phyloP scores from a whole-genome alignment of 1,139 yeast species.

The Saccharomyces hybrid region DNA sequence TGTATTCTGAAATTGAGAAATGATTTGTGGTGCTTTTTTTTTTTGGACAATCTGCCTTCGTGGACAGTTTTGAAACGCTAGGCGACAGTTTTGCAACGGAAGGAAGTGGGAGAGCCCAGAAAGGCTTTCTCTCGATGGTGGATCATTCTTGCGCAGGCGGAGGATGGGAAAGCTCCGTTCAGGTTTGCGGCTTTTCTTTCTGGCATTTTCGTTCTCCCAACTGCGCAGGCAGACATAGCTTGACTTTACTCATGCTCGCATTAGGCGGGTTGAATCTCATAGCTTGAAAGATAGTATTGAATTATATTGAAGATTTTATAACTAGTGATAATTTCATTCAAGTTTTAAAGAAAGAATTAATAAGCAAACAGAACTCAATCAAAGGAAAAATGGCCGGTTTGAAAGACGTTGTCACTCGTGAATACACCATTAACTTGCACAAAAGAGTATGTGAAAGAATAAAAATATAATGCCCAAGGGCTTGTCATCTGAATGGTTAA shows the following conservation, averaged over 20 bases:
- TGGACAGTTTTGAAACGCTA: neutral
- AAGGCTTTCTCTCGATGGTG: neutral
- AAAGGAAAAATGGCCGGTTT: conserved; percentile 70
- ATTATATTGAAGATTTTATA: neutral
- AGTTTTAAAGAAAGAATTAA: neutral
- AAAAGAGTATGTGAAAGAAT: conserved; percentile 71
- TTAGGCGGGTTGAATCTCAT: neutral
- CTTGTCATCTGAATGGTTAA: neutral
- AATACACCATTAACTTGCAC: conserved; percentile 99
- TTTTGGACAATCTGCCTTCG: neutral
- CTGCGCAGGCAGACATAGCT: neutral
- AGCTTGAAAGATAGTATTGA: conserved; percentile 8
- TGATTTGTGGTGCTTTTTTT: neutral
- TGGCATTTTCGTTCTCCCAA: neutral
- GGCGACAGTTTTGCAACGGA: neutral
- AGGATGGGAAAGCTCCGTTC: neutral
- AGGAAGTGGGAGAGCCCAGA: neutral
- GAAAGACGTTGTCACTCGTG: conserved; percentile 99
- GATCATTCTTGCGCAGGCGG: neutral
- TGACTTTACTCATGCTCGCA: neutral
- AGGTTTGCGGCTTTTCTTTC: neutral
- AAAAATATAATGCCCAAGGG: neutral
- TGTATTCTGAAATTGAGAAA: neutral
- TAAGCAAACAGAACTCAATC: conserved; percentile 33
- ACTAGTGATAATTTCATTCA: neutral